Base-by-base conservation (phyloP, 2,329 filamentous ascomycete genomes). In the Fulvia fulva region DNA sequence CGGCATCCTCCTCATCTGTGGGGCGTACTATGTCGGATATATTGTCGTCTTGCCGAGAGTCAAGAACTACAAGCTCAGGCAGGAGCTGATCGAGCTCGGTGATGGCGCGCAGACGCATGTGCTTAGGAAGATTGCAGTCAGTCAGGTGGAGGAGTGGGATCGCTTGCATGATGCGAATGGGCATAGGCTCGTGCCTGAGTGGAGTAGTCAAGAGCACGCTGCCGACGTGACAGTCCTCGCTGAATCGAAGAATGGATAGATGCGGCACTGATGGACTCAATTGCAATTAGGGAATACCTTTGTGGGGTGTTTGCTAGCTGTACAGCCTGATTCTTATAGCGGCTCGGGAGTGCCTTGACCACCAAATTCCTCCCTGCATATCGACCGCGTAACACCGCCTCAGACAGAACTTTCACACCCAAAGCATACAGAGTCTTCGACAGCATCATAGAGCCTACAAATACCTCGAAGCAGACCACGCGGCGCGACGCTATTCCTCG, bases 1-100 rank as follows among this genome's bases (percentile, higher is more conserved):
- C 57, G 85, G 71, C 22, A 80, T 88, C 82, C 86, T 75, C 77
- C 83, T 81, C n/a, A 53, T 78, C 0, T 87, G 84, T 56, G 80
- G 70, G 0, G 28, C 83, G 0, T 87, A 87, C 69, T 87, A 87
- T 62, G 72, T 76, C 7, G 56, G 80, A 7, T 88, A 84, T 83
- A 81, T 87, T 61, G 76, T 81, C 49, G 23, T 82, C 1, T 61
- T 87, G 0, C 85, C 85, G 0, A 77, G 74, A 26, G 77, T 76
- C 62, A 74, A 76, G n/a, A 73, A 76, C 0, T 88, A 87, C 62
- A 66, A 72, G 7, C 78, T 86, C 43, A 78, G 84, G 0, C 80
- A 85, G 14, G 80, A 85, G 28, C 70, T 85, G 1, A 56, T 85
- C 0, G 70, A 76, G 0, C 70, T 85, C 11, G 81, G 81, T 6